These are phyloP conservation scores for Cutaneotrichosporon daszewskae DNA, from an alignment of 1,284 basidiomycete genomes.

Conservation along the genomic window DNA sequence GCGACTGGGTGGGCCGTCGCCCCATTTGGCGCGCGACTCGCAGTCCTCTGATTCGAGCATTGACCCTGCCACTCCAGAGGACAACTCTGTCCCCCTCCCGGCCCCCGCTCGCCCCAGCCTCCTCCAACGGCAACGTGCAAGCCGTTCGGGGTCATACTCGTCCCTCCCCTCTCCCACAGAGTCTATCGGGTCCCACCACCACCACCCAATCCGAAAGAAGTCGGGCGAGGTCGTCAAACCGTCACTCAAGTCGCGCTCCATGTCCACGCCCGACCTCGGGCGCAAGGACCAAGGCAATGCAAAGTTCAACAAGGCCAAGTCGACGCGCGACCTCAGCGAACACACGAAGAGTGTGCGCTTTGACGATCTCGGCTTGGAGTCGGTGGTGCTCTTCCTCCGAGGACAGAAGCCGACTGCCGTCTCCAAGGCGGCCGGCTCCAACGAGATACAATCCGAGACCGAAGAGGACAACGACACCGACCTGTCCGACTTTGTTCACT, in stretches of 20 bases:
- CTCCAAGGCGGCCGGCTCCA: slow-evolving; percentile 37
- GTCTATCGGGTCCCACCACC: too few relatives aligned
- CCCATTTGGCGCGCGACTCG: neutral
- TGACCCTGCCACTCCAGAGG: neutral
- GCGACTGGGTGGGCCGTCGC: neutral
- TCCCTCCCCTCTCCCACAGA: too few relatives aligned
- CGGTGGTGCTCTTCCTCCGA: slow-evolving; percentile 45
- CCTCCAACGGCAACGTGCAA: too few relatives aligned
- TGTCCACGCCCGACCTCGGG: slow-evolving; percentile 44
- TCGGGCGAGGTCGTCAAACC: slow-evolving; percentile 49
- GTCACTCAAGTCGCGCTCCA: slow-evolving; percentile 44
- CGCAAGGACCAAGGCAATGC: slow-evolving; percentile 3
- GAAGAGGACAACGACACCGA: slow-evolving; percentile 46
- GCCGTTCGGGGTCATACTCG: too few relatives aligned
- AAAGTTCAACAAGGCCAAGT: neutral
- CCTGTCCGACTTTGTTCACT: slow-evolving; percentile 44
- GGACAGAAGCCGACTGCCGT: slow-evolving; percentile 46
- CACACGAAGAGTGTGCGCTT: slow-evolving; percentile 47
- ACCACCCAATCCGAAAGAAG: slow-evolving; percentile 42
- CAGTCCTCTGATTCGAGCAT: neutral
- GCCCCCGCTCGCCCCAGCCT: neutral
- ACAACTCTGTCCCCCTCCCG: neutral
- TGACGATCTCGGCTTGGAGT: slow-evolving; percentile 39
- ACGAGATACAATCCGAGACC: slow-evolving; percentile 35
- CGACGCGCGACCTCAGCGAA: slow-evolving; percentile 25